These are phyloP conservation scores for Rickenella mellea DNA, from an alignment of 768 basidiomycete species.

Conservation along the genomic window DNA sequence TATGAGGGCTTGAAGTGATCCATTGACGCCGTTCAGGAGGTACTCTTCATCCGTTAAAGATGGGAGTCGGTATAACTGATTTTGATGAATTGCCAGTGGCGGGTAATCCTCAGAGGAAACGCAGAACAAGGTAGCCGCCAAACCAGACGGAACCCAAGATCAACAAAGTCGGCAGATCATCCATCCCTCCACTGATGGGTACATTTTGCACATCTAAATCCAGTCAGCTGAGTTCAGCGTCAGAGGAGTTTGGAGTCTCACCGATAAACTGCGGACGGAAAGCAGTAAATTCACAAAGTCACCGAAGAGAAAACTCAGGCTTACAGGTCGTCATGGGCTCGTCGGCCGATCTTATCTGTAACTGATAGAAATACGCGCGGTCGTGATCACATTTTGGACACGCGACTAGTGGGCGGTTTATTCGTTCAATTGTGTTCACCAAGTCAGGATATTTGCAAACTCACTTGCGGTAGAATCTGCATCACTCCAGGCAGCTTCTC, in stretches of 20 bases:
- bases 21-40: too few species aligned
- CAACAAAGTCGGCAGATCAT: too few species aligned
- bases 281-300: conserved; percentile 13
- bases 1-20: too few species aligned
- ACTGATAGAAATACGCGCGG: conserved; percentile 87
- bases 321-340: conserved; percentile 73
- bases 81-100: too few species aligned
- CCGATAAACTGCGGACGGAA: not conserved
- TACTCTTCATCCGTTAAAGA: too few species aligned
- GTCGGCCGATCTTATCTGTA: conserved; percentile 91
- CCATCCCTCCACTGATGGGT: not conserved
- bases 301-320: conserved; percentile 8
- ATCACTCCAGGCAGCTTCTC: conserved; percentile 88
- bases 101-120: too few species aligned
- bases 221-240: not conserved
- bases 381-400: conserved; percentile 77
- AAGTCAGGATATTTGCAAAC: conserved; percentile 8
- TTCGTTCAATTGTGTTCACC: not conserved
- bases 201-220: not conserved
- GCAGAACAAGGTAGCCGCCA: too few species aligned
- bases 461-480: conserved; percentile 79
- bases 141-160: too few species aligned
- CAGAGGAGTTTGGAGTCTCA: not conserved
- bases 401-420: conserved; percentile 23
- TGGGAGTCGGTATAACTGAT: too few species aligned